These are phyloP conservation scores for Helotiales sp. DNA, from an alignment of 2,329 filamentous ascomycete genomes.

Conservation along the genomic window DNA sequence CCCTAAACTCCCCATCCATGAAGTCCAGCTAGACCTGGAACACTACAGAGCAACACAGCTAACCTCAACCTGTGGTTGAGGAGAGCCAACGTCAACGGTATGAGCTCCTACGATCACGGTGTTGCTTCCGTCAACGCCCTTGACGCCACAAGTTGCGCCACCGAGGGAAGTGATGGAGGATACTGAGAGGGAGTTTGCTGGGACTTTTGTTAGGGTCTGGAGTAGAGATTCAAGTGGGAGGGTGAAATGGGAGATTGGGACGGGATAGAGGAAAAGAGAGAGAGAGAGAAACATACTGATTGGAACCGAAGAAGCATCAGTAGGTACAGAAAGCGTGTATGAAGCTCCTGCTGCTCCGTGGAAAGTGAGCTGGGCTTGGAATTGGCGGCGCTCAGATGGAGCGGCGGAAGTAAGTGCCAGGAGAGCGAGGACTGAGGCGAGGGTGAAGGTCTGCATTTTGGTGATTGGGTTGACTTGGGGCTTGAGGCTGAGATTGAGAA, in stretches of 20 bases:
- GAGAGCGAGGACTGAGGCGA: constrained; percentile 9
- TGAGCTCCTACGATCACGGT: constrained; percentile 25
- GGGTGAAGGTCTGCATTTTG: constrained; percentile 18
- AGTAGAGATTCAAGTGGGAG: background rate
- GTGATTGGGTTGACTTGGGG: background rate
- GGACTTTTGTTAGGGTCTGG: background rate
- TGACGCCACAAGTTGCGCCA: constrained; percentile 29
- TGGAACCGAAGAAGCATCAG: constrained; percentile 8
- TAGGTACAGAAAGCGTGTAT: constrained; percentile 11
- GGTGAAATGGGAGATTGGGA: background rate
- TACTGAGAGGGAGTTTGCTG: constrained; percentile 27
- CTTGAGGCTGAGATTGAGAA: background rate
- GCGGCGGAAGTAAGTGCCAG: constrained; percentile 10
- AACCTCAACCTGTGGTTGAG: constrained; percentile 30
- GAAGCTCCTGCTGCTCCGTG: constrained; percentile 12
- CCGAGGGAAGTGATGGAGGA: constrained; percentile 26
- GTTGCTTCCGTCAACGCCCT: constrained; percentile 27
- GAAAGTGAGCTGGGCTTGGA: constrained; percentile 19
- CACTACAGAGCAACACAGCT: constrained; percentile 17
- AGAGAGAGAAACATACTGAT: constrained; percentile 8
- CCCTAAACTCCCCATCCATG: constrained; percentile 44
- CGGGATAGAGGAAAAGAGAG: background rate
- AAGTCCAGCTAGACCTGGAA: background rate
- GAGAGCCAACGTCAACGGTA: constrained; percentile 32
- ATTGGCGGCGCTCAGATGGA: constrained; percentile 10